Evolutionary conservation across 2,329 filamentous ascomycete species (phyloP), one percentile per base, ranked within the genome.

Genomic region (Sclerotinia glacialis): DNA sequence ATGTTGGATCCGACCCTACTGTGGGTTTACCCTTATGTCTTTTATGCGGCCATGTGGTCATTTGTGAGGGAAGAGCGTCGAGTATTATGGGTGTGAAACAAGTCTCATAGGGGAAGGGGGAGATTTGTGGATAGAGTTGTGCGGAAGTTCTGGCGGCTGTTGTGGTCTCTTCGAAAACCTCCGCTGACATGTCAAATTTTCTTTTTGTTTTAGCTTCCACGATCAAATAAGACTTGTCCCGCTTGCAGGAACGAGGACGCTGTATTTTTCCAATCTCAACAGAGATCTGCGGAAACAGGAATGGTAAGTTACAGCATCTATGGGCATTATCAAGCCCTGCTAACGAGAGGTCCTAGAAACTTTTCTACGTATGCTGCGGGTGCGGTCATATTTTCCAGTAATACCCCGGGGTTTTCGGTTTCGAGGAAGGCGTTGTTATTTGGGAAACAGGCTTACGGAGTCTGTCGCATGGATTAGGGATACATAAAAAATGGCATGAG

Each of bases 201-300:
- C n/a, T 76, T 75, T 73, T 74, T 70, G 74, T 72, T 83, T 77
- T 86, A 97, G 93, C 91, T 98, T 78, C 95, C 95, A 71, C 89
- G 93, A 75, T 89, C 92, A 74, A 91, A 92, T 78, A 92, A 91
- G 80, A 85, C 85, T 68, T 99, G 95, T 81, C 92, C 93, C 63
- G 85, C 83, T 73, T 99, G 96, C 83, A 85, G 86, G 72, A 90
- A 95, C 78, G 87, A 88, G 73, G 93, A 98, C 80, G 93, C 93
- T 55, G 96, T 99, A 68, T 99, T 97, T 82, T 99, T 99, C 83
- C 95, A 99, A 82, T 97, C 93, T 69, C 95, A 99, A 78, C 93
- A 98, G 82, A 90, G 95, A 79, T 97, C 90, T 73, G 92, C 92
- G 59, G 93, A 98, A 79, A 99, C 95, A 54, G 95, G 95, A 81